phyloP scores from a whole-genome alignment of 116 monocot genomes.

The Zostera marina region DNA sequence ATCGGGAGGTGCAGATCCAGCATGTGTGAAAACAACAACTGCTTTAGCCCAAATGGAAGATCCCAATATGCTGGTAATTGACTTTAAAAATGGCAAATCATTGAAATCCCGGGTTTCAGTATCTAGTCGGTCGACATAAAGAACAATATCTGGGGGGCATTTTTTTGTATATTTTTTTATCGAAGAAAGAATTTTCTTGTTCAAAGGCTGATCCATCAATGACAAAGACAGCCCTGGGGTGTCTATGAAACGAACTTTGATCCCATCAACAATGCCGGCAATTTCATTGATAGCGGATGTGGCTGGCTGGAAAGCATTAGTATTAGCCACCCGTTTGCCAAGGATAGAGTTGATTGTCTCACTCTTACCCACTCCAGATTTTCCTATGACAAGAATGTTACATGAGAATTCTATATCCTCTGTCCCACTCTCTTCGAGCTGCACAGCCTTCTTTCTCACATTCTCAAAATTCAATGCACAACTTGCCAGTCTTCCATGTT shows the following conservation, averaged over 20 bases:
- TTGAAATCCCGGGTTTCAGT: slow-evolving; percentile 71
- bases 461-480: slow-evolving; percentile 43
- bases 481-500: slow-evolving; percentile 42
- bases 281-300: slow-evolving; percentile 56
- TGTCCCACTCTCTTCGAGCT: slow-evolving; percentile 53
- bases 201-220: slow-evolving; percentile 57
- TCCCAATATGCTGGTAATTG: slow-evolving; percentile 44
- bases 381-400: slow-evolving; percentile 73
- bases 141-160: slow-evolving; percentile 77
- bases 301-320: slow-evolving; percentile 46
- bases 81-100: slow-evolving; percentile 64
- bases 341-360: slow-evolving; percentile 86
- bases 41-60: slow-evolving; percentile 83
- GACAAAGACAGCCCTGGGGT: slow-evolving; percentile 75
- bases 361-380: slow-evolving; percentile 84
- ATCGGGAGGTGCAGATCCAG: slow-evolving; percentile 80
- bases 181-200: slow-evolving; percentile 53
- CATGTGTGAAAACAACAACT: slow-evolving; percentile 79
- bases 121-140: slow-evolving; percentile 86
- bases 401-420: slow-evolving; percentile 68
- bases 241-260: slow-evolving; percentile 56
- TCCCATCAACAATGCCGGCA: slow-evolving; percentile 53
- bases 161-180: slow-evolving; percentile 66
- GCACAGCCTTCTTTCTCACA: slow-evolving; percentile 55
- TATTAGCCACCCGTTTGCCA: slow-evolving; percentile 41